Base-by-base conservation (phyloP, 1,284 basidiomycete genomes). In the Cryptococcus wingfieldii region DNA sequence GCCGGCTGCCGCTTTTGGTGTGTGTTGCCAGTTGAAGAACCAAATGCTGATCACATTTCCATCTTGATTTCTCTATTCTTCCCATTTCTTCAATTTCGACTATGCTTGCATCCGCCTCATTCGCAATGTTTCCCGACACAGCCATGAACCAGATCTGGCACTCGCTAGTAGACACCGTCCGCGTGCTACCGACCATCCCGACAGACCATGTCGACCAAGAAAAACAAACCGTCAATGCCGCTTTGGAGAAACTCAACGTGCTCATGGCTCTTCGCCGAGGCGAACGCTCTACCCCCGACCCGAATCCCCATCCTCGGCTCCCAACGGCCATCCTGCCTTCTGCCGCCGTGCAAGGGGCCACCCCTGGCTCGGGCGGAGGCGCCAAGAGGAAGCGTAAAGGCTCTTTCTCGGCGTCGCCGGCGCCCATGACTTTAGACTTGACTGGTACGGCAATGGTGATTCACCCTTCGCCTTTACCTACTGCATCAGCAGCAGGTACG, bases 111-210 rank as follows among this genome's bases (percentile, higher is more conserved):
- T 16, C 12, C 44, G 5, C 16, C 45, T 12, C 19, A 18, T 10
- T 13, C 38, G 16, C 41, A n/a, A 42, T 27, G 16, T 16, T 23
- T 27, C 41, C 25, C 19, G 16, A 12, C 44, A 34, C 49, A 70
- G 68, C 56, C 44, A 69, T 67, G 66, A 68, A 51, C 7, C 64
- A 69, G 45, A 57, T 69, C 37, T 75, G 72, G 72, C 72, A 73
- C 55, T 53, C 56, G 16, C 54, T 74, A 0, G 65, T 75, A 39
- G 72, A 75, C 59, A 73, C 68, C 12, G 52, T 75, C 16, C 66
- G 72, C 8, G 58, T 62, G 4, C 59, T 75, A 3, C 71, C 70
- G 5, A 52, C 63, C 2, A 47, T 65, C 5, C 53, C 61, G 6
- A 47, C 59, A 1, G 44, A 51, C 27, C 39, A 39, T 28, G 51